Evolutionary conservation across 345 rosid species (phyloP).

Genomic region (Arabidopsis arenosa): DNA sequence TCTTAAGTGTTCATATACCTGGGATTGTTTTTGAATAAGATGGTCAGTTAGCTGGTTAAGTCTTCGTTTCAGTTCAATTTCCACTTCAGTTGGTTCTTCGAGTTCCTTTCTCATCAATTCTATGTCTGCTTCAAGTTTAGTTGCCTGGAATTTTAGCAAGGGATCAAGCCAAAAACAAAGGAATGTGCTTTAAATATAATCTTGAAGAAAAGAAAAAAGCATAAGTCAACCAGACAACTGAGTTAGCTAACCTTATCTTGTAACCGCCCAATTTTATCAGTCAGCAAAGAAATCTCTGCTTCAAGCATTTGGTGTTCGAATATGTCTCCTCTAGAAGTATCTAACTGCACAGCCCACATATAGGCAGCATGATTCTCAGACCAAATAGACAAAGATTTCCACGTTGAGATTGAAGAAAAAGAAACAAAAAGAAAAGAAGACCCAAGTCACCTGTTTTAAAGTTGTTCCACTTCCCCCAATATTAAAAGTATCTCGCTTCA

Average conservation of each 20-base stretch:
- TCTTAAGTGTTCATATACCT: constrained; percentile 54
- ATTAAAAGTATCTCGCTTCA: constrained; percentile 61
- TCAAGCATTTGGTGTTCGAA: constrained; percentile 77
- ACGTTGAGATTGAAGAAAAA: neutral
- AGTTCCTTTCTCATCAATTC: constrained; percentile 77
- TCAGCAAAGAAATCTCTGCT: constrained; percentile 69
- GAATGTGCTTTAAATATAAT: neutral
- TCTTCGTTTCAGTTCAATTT: constrained; percentile 79
- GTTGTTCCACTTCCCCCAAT: constrained; percentile 50
- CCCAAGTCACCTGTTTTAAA: constrained; percentile 60
- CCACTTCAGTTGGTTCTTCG: constrained; percentile 92
- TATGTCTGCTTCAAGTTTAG: constrained; percentile 65
- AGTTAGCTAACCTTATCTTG: constrained; percentile 73
- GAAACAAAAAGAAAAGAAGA: neutral
- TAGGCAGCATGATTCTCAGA: constrained; percentile 33
- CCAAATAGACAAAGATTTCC: constrained; percentile 21
- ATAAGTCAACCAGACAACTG: constrained; percentile 20
- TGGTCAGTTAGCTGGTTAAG: constrained; percentile 95
- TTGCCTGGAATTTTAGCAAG: constrained; percentile 54
- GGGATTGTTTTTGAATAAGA: constrained; percentile 96
- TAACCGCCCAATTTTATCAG: constrained; percentile 65
- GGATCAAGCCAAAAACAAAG: neutral
- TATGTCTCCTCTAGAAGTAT: constrained; percentile 67
- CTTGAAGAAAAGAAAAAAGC: neutral
- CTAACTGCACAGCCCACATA: constrained; percentile 51